Conservation (phyloP, 306 rosid genomes). For the Styphnolobium japonicum region DNA sequence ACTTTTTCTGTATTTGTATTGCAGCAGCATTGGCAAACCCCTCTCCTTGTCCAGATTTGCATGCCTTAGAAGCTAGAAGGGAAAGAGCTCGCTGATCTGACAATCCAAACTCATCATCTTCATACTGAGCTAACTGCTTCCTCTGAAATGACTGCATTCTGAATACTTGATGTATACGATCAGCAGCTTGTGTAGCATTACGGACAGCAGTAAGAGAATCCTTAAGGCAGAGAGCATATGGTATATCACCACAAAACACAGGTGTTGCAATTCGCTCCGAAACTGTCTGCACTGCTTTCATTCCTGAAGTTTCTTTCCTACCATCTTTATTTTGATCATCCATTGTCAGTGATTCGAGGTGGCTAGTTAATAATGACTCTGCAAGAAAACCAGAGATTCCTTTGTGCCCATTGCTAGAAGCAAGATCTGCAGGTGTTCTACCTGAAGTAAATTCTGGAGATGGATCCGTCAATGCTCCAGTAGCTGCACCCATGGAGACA, state of each 20-base stretch:
- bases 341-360: constrained; percentile 56
- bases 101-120: constrained; percentile 47
- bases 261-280: constrained; percentile 68
- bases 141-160: constrained; percentile 81
- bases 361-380: constrained; percentile 66
- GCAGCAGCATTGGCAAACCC: constrained; percentile 65
- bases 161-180: constrained; percentile 66
- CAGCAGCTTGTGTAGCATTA: constrained; percentile 89
- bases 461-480: constrained; percentile 82
- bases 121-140: constrained; percentile 47
- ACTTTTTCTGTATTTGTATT: constrained; percentile 77
- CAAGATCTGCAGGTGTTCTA: constrained; percentile 73
- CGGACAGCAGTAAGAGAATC: constrained; percentile 86
- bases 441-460: constrained; percentile 60
- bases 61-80: constrained; percentile 45
- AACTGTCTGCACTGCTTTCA: constrained; percentile 52
- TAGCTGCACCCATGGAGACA: constrained; percentile 59
- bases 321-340: constrained; percentile 45
- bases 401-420: constrained; percentile 70
- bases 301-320: constrained; percentile 33
- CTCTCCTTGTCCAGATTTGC: constrained; percentile 47
- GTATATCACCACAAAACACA: constrained; percentile 37
- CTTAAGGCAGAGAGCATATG: constrained; percentile 63
- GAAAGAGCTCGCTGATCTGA: constrained; percentile 58
- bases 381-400: constrained; percentile 91